Evolutionary conservation across 805 yeast genomes (phyloP).

Genomic region (Pichia thaimueangensis): DNA sequence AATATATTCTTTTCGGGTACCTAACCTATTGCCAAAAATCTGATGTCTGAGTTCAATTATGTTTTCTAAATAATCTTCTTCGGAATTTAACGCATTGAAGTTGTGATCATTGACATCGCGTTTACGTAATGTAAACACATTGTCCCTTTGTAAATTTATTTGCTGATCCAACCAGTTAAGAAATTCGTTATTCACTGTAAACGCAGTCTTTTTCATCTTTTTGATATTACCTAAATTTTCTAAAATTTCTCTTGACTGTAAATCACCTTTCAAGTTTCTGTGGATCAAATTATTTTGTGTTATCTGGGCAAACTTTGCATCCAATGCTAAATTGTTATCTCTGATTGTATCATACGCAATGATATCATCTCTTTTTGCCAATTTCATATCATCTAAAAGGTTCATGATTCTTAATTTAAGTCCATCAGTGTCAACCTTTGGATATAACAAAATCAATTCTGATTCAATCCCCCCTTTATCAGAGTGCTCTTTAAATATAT

Average conservation of each 20-base stretch:
- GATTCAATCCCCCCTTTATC: conserved; percentile 16
- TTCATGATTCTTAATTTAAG: conserved; percentile 36
- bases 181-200: conserved; percentile 38
- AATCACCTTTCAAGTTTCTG: conserved; percentile 27
- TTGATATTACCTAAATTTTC: conserved; percentile 31
- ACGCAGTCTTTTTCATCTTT: conserved; percentile 24
- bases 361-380: conserved; percentile 12
- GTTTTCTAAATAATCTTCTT: conserved; percentile 22
- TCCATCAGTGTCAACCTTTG: conserved; percentile 15
- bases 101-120: conserved; percentile 6
- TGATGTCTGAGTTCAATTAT: conserved; percentile 42
- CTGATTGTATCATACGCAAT: neutral
- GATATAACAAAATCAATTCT: conserved; percentile 23
- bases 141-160: conserved; percentile 22
- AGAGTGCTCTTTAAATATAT: conserved; percentile 28
- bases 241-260: conserved; percentile 38
- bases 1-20: conserved; percentile 49
- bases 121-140: conserved; percentile 18
- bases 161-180: conserved; percentile 48
- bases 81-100: neutral
- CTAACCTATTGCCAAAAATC: conserved; percentile 75
- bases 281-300: conserved; percentile 31
- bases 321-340: conserved; percentile 13
- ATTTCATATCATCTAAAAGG: conserved; percentile 40
- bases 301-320: conserved; percentile 31